Evolutionary conservation across 768 basidiomycete species (phyloP).

Genomic region (Rickenella mellea): DNA sequence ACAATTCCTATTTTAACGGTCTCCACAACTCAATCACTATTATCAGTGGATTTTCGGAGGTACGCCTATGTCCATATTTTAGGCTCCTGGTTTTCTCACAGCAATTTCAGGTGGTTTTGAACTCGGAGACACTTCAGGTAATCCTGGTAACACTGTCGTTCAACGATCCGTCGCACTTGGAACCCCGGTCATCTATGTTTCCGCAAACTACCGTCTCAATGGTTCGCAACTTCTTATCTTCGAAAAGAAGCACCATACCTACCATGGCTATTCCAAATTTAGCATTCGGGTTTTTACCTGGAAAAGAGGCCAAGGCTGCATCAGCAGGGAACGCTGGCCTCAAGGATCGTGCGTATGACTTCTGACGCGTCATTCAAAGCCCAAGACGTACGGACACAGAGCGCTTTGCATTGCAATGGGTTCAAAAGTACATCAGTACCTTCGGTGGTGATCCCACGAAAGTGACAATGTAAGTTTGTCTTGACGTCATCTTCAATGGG

Average conservation of each 20-base stretch:
- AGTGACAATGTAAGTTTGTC: slow-evolving; percentile 39
- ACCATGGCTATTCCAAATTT: neutral
- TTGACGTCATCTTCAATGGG: neutral
- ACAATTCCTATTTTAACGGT: neutral
- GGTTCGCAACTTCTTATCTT: slow-evolving; percentile 13
- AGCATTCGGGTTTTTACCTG: slow-evolving; percentile 44
- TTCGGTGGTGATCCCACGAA: slow-evolving; percentile 60
- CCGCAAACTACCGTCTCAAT: slow-evolving; percentile 39
- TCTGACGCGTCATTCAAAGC: neutral
- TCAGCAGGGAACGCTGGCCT: slow-evolving; percentile 58
- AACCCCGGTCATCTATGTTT: slow-evolving; percentile 40
- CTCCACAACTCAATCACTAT: neutral
- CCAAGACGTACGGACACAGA: slow-evolving; percentile 22
- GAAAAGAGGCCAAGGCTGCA: slow-evolving; percentile 41
- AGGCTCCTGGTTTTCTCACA: no score
- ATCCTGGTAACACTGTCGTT: slow-evolving; percentile 15
- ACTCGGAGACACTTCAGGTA: neutral
- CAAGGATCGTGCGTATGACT: slow-evolving; percentile 41
- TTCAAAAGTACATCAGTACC: slow-evolving; percentile 50
- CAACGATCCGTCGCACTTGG: slow-evolving; percentile 31
- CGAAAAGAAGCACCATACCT: neutral
- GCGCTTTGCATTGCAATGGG: slow-evolving; percentile 51
- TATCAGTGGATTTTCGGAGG: neutral
- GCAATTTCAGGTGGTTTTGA: neutral
- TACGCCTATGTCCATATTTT: no score